These are phyloP conservation scores for Dothideomycetes sp. DNA, from an alignment of 2,329 filamentous ascomycete species.

Conservation along the genomic window DNA sequence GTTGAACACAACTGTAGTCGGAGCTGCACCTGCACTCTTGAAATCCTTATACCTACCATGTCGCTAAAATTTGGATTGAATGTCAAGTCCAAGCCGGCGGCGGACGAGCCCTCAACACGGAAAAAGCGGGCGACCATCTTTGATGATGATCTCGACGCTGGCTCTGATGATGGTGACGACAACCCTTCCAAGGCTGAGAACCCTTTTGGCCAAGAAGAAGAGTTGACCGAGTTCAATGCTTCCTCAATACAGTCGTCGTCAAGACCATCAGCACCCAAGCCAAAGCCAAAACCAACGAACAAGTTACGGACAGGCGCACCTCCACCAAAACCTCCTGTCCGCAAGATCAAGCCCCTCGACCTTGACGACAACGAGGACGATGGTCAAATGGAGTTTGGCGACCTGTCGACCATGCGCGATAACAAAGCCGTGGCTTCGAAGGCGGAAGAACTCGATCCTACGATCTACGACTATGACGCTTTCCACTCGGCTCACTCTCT, in stretches of 20 bases:
- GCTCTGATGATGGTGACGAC: conserved; percentile 48
- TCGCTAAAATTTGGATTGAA: conserved; percentile 25
- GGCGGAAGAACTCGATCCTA: conserved; percentile 57
- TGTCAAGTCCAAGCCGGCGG: conserved; percentile 17
- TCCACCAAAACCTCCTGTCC: conserved; percentile 27
- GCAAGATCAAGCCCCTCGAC: conserved; percentile 22
- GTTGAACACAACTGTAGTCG: not conserved
- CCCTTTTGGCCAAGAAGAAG: conserved; percentile 32
- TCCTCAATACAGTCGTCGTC: conserved; percentile 19
- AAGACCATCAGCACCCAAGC: conserved; percentile 24
- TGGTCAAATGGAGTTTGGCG: conserved; percentile 38
- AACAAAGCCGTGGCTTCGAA: conserved; percentile 54
- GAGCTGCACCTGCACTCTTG: conserved; percentile 5
- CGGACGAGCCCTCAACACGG: conserved; percentile 14
- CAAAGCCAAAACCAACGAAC: conserved; percentile 18
- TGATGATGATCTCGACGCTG: conserved; percentile 29
- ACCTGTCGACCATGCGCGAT: conserved; percentile 54
- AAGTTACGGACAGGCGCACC: conserved; percentile 13
- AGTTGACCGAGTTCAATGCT: conserved; percentile 48
- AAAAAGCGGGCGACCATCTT: conserved; percentile 14
- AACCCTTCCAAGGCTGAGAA: conserved; percentile 33
- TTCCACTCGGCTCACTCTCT: conserved; percentile 67
- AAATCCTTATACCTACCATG: too few relatives aligned
- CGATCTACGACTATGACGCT: conserved; percentile 76
- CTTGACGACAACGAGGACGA: not conserved